Conservation (phyloP, 2,329 filamentous ascomycete genomes). For the Fusarium sp. region DNA sequence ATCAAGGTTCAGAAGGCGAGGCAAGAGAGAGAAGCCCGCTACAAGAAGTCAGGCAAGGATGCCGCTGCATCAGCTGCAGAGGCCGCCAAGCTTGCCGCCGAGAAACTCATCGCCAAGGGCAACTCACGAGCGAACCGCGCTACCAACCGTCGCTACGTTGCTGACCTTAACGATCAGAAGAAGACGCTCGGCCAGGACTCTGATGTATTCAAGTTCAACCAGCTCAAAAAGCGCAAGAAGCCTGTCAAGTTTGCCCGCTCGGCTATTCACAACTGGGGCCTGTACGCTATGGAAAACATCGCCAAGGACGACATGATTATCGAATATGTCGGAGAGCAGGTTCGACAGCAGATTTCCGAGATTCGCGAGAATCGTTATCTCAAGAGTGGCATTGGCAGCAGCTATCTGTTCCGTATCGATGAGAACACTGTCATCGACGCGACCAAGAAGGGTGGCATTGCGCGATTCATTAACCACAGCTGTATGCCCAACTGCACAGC, state of each 20-base stretch:
- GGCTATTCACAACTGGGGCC: constrained; percentile 97
- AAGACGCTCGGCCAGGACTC: constrained; percentile 83
- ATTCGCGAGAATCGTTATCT: constrained; percentile 91
- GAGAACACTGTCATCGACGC: constrained; percentile 98
- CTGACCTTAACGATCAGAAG: constrained; percentile 95
- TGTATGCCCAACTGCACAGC: constrained; percentile 98
- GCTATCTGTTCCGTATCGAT: constrained; percentile 97
- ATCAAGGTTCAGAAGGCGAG: constrained; percentile 93
- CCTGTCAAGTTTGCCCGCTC: constrained; percentile 97
- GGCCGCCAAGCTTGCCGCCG: constrained; percentile 75
- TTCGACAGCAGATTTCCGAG: constrained; percentile 96
- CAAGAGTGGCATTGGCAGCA: constrained; percentile 95
- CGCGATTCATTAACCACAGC: constrained; percentile 97
- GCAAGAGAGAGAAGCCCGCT: constrained; percentile 86
- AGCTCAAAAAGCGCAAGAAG: constrained; percentile 99
- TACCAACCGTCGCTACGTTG: constrained; percentile 93
- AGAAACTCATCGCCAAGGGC: constrained; percentile 84
- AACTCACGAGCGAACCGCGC: constrained; percentile 93
- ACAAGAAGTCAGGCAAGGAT: constrained; percentile 73
- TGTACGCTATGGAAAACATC: constrained; percentile 98
- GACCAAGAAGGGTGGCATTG: constrained; percentile 98
- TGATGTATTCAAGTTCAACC: constrained; percentile 96
- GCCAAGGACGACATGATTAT: constrained; percentile 99
- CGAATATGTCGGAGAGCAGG: constrained; percentile 97
- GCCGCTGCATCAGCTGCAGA: constrained; percentile 72